These are phyloP conservation scores for Lecanoromycetidae sp. DNA, from an alignment of 2,329 filamentous ascomycete species.

Conservation along the genomic window DNA sequence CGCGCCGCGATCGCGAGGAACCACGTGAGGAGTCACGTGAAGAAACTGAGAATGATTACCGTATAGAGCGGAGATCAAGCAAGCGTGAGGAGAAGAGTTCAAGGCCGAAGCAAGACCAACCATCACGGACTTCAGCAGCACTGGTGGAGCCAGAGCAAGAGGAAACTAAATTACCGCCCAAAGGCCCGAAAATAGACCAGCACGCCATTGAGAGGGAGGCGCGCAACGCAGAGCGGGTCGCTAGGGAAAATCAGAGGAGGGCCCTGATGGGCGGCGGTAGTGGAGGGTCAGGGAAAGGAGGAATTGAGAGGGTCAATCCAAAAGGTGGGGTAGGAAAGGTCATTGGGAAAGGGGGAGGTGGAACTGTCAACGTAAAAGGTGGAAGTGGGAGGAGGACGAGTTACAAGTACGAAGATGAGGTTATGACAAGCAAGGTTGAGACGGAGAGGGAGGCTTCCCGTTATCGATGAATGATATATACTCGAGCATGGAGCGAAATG, in stretches of 20 bases:
- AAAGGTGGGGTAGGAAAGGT: no score
- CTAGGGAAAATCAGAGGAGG: slow-evolving; percentile 54
- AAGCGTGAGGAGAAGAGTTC: slow-evolving; percentile 17
- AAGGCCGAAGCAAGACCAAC: slow-evolving; percentile 7
- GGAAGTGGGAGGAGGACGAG: slow-evolving; percentile 30
- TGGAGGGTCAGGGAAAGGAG: slow-evolving; percentile 24
- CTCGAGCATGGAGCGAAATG: slow-evolving; percentile 51
- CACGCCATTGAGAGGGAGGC: slow-evolving; percentile 63
- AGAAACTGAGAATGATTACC: slow-evolving; percentile 3
- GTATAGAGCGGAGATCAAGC: slow-evolving; percentile 15
- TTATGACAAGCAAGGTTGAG: slow-evolving; percentile 27
- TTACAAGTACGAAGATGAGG: slow-evolving; percentile 39
- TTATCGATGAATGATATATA: slow-evolving; percentile 1
- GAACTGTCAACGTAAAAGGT: slow-evolving; percentile 3
- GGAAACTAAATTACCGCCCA: slow-evolving; percentile 6
- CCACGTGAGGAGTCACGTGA: no score
- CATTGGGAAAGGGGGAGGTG: slow-evolving; percentile 1
- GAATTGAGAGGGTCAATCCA: slow-evolving; percentile 17
- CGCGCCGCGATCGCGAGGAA: slow-evolving; percentile 30
- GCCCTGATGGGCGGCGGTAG: slow-evolving; percentile 34
- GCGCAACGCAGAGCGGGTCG: slow-evolving; percentile 47
- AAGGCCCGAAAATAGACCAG: slow-evolving; percentile 46
- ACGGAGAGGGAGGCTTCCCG: slow-evolving; percentile 28
- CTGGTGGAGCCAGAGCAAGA: background rate
- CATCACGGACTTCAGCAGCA: background rate